These are phyloP conservation scores for Paxillus involutus DNA, from an alignment of 768 basidiomycete genomes.

Conservation along the genomic window DNA sequence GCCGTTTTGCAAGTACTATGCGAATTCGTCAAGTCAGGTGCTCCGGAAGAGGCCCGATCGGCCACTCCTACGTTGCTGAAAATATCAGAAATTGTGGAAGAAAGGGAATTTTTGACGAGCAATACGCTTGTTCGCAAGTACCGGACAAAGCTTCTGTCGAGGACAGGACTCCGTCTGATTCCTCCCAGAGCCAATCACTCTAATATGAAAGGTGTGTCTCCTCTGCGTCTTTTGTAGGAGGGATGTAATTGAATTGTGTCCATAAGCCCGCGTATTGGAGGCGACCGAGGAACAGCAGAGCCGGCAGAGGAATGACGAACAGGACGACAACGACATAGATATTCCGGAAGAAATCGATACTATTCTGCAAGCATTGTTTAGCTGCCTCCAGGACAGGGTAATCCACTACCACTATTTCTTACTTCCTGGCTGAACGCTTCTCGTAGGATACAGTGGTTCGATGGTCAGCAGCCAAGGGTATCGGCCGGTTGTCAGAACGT, in stretches of 20 bases:
- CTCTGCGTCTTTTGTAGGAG: constrained; percentile 11
- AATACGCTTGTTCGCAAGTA: constrained; percentile 74
- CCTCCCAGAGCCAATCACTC: constrained; percentile 42
- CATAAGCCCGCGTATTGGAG: constrained; percentile 25
- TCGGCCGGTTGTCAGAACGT: constrained; percentile 81
- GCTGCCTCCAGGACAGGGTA: constrained; percentile 80
- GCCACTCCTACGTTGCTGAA: constrained; percentile 45
- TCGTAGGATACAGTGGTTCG: constrained; percentile 89
- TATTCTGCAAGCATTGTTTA: constrained; percentile 71
- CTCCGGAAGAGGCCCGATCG: constrained; percentile 50
- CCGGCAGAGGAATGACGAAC: constrained; percentile 6
- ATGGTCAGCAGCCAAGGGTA: constrained; percentile 91
- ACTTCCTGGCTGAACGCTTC: neutral
- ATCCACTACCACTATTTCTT: neutral
- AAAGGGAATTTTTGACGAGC: constrained; percentile 37
- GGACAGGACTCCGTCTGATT: constrained; percentile 61
- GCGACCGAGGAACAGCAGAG: constrained; percentile 7
- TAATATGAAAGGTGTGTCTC: constrained; percentile 42
- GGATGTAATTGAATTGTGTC: constrained; percentile 25
- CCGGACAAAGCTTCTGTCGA: constrained; percentile 64
- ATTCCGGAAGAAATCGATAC: constrained; percentile 79
- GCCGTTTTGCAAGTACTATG: constrained; percentile 70
- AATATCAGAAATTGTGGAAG: constrained; percentile 44
- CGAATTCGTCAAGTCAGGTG: constrained; percentile 65
- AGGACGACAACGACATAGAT: constrained; percentile 50